Evolutionary conservation across 2,329 filamentous ascomycete species (phyloP), one percentile per base, ranked within the genome.

Genomic region (Arthrobotrys entomopaga): DNA sequence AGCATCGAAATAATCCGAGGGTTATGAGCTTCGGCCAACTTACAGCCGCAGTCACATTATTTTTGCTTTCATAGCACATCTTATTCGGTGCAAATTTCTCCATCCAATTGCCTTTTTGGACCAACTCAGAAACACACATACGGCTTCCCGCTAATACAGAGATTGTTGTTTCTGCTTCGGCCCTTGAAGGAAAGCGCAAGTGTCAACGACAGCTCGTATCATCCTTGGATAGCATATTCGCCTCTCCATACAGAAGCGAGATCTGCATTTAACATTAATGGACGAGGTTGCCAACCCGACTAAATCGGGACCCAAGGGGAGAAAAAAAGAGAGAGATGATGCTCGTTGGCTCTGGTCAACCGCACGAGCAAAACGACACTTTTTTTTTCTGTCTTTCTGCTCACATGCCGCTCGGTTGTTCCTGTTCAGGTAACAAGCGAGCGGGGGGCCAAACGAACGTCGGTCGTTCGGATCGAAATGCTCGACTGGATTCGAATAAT

Each of bases 401-500:
- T 59, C 38, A 48, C 42, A 48, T 34, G 40, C 42, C 42, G 42
- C 42, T 46, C 46, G 46, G 46, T 19, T 19, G 11, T 19, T 22
- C 11, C 19, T 8, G 11, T 20, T 19, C 46, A 50, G 20, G 46
- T 22, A 50, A 50, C 46, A 50, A 4, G 19, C 46, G 46, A 22
- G 19, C 11, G 56, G 29, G 56, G 42, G 19, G 34, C 19, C 56
- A 59, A 59, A 46, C 52, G 53, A 50, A 52, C 34, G 64, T 49
- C 57, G 40, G 64, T 49, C 57, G 40, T 26, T 73, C 69, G 69
- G 69, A 43, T 73, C 60, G 69, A 60, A 13, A 40, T 73, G 40
- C 69, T 66, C 19, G 38, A 58, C 16, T 42, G 34, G 50, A 69
- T 29, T 13, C 19, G 19, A 15, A 67, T 40, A 69, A 56, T 57